A percentile compares a stretch with the other conserved stretches of the same genome.
Evolutionary conservation across 495 filamentous ascomycete genomes (phyloP).

Genomic region (Aspergillus sclerotiicarbonarius): DNA sequence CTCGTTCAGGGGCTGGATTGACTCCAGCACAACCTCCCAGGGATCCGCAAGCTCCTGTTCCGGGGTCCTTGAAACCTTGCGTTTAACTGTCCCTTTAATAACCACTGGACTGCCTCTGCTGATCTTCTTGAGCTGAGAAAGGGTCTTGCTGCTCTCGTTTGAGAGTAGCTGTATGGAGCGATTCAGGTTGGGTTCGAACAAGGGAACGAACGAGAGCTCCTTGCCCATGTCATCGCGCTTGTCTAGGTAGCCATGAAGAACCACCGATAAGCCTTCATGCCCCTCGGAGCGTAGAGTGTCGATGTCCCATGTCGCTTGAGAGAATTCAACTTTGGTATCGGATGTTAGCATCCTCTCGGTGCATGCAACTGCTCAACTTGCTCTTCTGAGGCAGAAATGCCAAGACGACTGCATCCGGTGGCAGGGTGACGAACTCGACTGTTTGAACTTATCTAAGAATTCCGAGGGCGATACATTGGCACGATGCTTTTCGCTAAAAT

Average conservation of each 20-base stretch:
- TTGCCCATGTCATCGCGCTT: constrained; percentile 60
- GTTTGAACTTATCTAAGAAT: constrained; percentile 48
- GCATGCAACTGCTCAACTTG: background rate
- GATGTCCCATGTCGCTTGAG: constrained; percentile 47
- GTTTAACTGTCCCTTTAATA: constrained; percentile 48
- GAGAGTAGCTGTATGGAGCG: constrained; percentile 55
- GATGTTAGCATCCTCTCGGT: constrained; percentile 16
- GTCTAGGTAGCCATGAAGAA: constrained; percentile 71
- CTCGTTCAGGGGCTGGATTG: constrained; percentile 66
- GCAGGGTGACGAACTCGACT: constrained; percentile 34
- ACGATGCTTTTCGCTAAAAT: constrained; percentile 24
- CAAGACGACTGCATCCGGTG: background rate
- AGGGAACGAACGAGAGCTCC: constrained; percentile 65
- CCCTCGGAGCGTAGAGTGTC: constrained; percentile 41
- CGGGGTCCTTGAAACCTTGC: constrained; percentile 35
- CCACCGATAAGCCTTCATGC: constrained; percentile 49
- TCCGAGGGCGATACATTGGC: constrained; percentile 18
- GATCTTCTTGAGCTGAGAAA: constrained; percentile 48
- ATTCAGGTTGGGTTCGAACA: constrained; percentile 51
- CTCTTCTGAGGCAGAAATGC: background rate
- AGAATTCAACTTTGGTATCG: constrained; percentile 48
- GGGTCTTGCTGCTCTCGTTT: constrained; percentile 37
- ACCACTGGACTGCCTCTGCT: constrained; percentile 51
- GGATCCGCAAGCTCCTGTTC: constrained; percentile 30
- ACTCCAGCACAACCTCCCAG: constrained; percentile 62